phyloP scores from a whole-genome alignment of 805 yeast genomes.

The Starmerella asiatica region DNA sequence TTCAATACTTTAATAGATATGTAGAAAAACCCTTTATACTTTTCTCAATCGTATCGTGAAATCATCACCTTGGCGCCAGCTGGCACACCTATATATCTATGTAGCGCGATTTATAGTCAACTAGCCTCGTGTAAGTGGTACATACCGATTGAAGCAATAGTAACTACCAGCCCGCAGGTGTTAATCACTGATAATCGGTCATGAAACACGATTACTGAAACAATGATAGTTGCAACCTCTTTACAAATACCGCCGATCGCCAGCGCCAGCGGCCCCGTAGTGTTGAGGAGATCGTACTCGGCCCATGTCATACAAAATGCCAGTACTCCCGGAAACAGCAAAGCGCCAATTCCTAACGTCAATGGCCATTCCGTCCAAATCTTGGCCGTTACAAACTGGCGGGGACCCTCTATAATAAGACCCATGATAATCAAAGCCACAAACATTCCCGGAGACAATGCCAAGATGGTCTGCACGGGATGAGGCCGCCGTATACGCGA shows the following conservation, averaged over 20 bases:
- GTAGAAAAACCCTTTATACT: no score
- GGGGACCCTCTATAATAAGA: slow-evolving; percentile 53
- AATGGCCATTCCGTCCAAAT: slow-evolving; percentile 57
- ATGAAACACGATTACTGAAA: slow-evolving; percentile 56
- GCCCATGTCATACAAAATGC: slow-evolving; percentile 78
- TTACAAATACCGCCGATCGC: slow-evolving; percentile 88
- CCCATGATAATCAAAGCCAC: slow-evolving; percentile 49
- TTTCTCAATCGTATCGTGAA: no score
- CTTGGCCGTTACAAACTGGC: slow-evolving; percentile 36
- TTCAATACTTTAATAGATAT: no score
- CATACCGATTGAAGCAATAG: slow-evolving; percentile 67
- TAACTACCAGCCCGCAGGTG: slow-evolving; percentile 56
- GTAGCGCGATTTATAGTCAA: no score
- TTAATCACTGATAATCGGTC: slow-evolving; percentile 60
- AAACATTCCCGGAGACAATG: slow-evolving; percentile 76
- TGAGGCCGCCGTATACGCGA: slow-evolving; percentile 26
- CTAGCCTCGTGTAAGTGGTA: slow-evolving; percentile 41
- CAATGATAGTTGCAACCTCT: slow-evolving; percentile 68
- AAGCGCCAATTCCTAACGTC: slow-evolving; percentile 39
- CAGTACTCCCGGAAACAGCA: slow-evolving; percentile 68
- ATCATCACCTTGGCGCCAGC: not conserved
- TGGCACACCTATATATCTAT: not conserved
- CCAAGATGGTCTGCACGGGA: slow-evolving; percentile 72
- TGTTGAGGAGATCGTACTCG: slow-evolving; percentile 70
- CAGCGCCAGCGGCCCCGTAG: slow-evolving; percentile 72